These are phyloP conservation scores for Plasmodium yoelii DNA, from an alignment of 169 alveolate species.

Conservation along the genomic window DNA sequence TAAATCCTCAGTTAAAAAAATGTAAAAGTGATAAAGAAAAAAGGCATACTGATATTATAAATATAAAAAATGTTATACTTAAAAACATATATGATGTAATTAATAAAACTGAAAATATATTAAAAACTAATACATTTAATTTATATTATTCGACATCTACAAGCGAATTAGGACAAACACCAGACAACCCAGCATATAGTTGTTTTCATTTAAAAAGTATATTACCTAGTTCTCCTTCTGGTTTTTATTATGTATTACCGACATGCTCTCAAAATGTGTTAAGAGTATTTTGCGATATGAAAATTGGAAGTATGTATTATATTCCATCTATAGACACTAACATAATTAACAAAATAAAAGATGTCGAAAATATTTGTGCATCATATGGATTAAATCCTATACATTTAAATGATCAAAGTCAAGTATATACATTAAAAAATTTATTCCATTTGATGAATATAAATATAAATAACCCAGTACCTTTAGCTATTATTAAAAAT, in stretches of 20 bases:
- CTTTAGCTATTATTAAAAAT: conserved; percentile 73
- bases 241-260: conserved; percentile 90
- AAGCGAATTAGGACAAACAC: conserved; percentile 79
- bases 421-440: conserved; percentile 37
- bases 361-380: conserved; percentile 70
- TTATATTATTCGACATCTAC: conserved; percentile 66
- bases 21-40: conserved; percentile 65
- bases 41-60: conserved; percentile 42
- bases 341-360: conserved; percentile 58
- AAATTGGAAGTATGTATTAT: conserved; percentile 89
- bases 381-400: conserved; percentile 78
- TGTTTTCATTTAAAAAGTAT: conserved; percentile 87
- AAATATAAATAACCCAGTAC: conserved; percentile 78
- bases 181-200: conserved; percentile 85
- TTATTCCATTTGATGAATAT: conserved; percentile 64
- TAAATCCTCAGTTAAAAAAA: conserved; percentile 62
- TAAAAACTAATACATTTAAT: conserved; percentile 22
- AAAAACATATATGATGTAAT: conserved; percentile 59
- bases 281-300: conserved; percentile 91
- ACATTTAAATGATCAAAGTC: conserved; percentile 72
- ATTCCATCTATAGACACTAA: conserved; percentile 75
- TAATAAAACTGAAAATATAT: conserved; percentile 59
- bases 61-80: conserved; percentile 62
- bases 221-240: conserved; percentile 87
- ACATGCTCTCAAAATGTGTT: conserved; percentile 86